phyloP scores from a whole-genome alignment of 371 early-diverging fungal species.

The Mucor sp. region DNA sequence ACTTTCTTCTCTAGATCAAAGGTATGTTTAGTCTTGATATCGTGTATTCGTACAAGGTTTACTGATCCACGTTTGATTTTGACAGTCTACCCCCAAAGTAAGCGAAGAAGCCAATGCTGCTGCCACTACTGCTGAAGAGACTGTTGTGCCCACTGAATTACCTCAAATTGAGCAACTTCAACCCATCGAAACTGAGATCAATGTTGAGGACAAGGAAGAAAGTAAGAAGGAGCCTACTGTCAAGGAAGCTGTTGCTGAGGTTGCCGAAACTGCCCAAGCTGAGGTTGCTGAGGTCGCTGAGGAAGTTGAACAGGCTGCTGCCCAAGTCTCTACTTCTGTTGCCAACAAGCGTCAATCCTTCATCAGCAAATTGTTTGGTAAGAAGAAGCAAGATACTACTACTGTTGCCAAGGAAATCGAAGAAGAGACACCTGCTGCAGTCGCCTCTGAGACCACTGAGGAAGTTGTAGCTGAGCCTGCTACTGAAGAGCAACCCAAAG shows the following conservation, averaged over 20 bases:
- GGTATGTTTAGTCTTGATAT: conserved; percentile 4
- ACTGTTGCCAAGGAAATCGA: conserved; percentile 5
- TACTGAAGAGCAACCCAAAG: conserved; percentile 10
- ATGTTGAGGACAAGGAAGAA: conserved; percentile 7
- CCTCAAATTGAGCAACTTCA: conserved; percentile 28
- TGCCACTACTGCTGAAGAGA: conserved; percentile 6
- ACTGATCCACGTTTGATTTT: not conserved
- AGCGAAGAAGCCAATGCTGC: conserved; percentile 8
- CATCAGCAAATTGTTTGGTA: conserved; percentile 66
- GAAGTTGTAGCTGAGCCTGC: not conserved
- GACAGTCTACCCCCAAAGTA: conserved; percentile 14
- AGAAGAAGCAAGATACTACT: conserved; percentile 46
- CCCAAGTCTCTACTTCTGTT: conserved; percentile 1
- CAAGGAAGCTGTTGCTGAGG: conserved; percentile 9
- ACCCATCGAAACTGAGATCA: conserved; percentile 23
- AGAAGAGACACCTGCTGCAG: not conserved
- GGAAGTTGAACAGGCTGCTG: conserved; percentile 12
- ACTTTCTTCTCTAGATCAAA: conserved; percentile 28
- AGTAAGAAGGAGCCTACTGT: conserved; percentile 1
- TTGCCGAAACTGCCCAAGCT: conserved; percentile 4
- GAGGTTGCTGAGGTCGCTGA: conserved; percentile 11
- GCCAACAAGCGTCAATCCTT: conserved; percentile 48
- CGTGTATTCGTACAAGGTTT: not conserved
- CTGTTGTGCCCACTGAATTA: conserved; percentile 18
- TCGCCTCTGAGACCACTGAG: not conserved